These are phyloP conservation scores for Acer campestre DNA, from an alignment of 345 rosid species.

Conservation along the genomic window DNA sequence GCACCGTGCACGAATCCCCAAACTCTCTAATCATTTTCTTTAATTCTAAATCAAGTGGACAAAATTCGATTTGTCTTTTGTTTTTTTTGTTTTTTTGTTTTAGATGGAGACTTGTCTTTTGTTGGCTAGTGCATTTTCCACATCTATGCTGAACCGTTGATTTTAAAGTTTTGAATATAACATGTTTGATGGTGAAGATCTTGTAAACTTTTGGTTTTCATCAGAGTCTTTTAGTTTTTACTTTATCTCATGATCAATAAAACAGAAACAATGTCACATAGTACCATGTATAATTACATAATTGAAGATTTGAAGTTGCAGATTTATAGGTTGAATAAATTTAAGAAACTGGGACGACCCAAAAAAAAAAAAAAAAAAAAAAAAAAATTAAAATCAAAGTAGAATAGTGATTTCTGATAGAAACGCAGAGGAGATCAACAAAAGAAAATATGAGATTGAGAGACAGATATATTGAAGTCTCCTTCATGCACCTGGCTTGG, in stretches of 20 bases:
- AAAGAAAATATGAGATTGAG: background rate
- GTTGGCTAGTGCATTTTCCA: too few relatives aligned
- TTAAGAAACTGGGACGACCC: background rate
- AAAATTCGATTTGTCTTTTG: too few relatives aligned
- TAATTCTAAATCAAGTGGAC: too few relatives aligned
- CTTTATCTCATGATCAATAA: background rate
- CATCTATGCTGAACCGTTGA: too few relatives aligned
- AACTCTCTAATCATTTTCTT: too few relatives aligned
- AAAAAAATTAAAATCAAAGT: background rate
- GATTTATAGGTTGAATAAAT: background rate
- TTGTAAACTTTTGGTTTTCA: background rate
- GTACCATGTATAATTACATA: background rate
- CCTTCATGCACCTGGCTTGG: conserved; percentile 18
- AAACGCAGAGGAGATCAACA: background rate
- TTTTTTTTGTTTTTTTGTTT: too few relatives aligned
- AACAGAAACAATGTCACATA: background rate
- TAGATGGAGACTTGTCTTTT: too few relatives aligned
- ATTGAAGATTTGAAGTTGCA: background rate
- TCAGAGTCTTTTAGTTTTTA: background rate
- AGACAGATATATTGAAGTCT: background rate
- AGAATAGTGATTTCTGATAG: background rate
- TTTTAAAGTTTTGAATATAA: too few relatives aligned
- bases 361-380: background rate
- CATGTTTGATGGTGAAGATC: background rate
- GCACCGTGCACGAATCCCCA: too few relatives aligned